Percentiles rank a stretch among this genome's conserved stretches.
Conservation (phyloP, 805 yeast species). For the Candida jianshihensis region DNA sequence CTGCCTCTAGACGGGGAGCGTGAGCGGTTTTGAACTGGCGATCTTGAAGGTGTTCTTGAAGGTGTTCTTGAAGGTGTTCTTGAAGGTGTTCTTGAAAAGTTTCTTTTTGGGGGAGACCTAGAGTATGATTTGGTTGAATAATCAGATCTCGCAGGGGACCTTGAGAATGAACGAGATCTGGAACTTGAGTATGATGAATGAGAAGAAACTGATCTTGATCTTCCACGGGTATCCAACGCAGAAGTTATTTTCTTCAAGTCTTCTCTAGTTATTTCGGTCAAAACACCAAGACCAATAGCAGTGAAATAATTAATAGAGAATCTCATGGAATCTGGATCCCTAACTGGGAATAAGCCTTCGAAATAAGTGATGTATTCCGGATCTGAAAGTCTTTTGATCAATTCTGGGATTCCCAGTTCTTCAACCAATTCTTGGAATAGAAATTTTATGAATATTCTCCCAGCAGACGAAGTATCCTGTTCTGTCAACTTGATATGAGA, state of each 20-base stretch:
- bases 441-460: slow-evolving; percentile 75
- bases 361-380: slow-evolving; percentile 42
- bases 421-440: slow-evolving; percentile 72
- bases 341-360: slow-evolving; percentile 58
- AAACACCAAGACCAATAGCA: slow-evolving; percentile 79
- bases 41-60: slow-evolving; percentile 3
- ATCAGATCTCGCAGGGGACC: slow-evolving; percentile 5
- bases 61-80: slow-evolving; percentile 14
- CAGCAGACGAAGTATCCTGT: slow-evolving; percentile 66
- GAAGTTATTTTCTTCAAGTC: slow-evolving; percentile 31
- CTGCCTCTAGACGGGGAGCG: too few species aligned
- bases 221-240: slow-evolving; percentile 11
- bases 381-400: slow-evolving; percentile 46
- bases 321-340: slow-evolving; percentile 46
- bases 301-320: slow-evolving; percentile 89
- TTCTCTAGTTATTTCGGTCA: slow-evolving; percentile 79
- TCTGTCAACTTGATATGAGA: slow-evolving; percentile 55
- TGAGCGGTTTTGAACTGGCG: background rate
- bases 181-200: slow-evolving; percentile 13
- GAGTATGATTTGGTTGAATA: too few species aligned
- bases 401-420: slow-evolving; percentile 56
- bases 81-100: slow-evolving; percentile 16
- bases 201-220: slow-evolving; percentile 23
- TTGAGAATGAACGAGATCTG: slow-evolving; percentile 20
- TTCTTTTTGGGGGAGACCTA: slow-evolving; percentile 5